Evolutionary conservation across 306 rosid species (phyloP).

Genomic region (Citrullus colocynthis): DNA sequence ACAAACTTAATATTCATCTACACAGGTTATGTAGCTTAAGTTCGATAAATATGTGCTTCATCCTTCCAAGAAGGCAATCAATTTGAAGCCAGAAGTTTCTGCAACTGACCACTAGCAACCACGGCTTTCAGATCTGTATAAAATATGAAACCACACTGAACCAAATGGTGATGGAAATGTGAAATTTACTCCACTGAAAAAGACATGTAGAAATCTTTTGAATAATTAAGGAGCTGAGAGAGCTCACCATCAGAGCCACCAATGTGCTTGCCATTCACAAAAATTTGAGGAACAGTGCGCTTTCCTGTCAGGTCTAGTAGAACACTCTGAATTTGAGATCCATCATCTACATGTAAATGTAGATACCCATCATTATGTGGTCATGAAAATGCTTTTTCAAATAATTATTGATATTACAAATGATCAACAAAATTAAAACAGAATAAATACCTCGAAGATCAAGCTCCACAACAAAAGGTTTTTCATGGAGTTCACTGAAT

Average conservation of each 20-base stretch:
- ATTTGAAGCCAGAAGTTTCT: conserved; percentile 51
- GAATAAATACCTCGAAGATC: conserved; percentile 62
- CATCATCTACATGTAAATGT: conserved; percentile 57
- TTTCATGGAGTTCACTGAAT: conserved; percentile 48
- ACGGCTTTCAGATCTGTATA: conserved; percentile 61
- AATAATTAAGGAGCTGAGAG: conserved; percentile 6
- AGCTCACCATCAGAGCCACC: conserved; percentile 88
- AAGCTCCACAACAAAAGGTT: conserved; percentile 72
- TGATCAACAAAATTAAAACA: not conserved
- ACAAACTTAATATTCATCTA: not conserved
- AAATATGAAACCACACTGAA: not conserved
- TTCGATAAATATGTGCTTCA: not conserved
- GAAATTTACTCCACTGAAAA: not conserved
- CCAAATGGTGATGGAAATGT: not conserved
- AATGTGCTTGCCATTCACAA: conserved; percentile 78
- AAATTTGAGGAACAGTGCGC: conserved; percentile 76
- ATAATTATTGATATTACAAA: not conserved
- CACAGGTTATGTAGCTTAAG: not conserved
- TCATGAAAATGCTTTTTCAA: not conserved
- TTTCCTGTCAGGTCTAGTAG: conserved; percentile 69
- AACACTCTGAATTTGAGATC: conserved; percentile 53
- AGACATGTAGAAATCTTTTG: not conserved
- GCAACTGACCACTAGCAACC: conserved; percentile 57
- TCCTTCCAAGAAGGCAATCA: conserved; percentile 21
- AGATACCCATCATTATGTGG: not conserved